Conservation (phyloP, 1,139 yeast genomes). For the Geotrichum aggregatum region DNA sequence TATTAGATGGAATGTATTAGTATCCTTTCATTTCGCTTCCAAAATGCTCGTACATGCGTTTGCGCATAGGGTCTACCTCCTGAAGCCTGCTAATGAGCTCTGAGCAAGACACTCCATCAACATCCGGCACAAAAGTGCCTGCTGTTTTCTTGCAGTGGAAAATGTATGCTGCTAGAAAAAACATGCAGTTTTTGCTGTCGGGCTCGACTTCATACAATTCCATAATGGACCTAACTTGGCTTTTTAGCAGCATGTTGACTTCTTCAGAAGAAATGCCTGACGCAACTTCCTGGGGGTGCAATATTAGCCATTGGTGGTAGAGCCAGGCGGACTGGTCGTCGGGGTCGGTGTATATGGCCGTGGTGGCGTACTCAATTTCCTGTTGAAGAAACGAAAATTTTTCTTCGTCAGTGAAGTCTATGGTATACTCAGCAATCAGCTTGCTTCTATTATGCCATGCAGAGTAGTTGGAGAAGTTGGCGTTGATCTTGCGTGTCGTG, state of each 20-base stretch:
- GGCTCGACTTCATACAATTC: slow-evolving; percentile 42
- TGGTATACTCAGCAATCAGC: slow-evolving; percentile 54
- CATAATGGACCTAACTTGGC: slow-evolving; percentile 34
- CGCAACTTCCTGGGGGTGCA: slow-evolving; percentile 48
- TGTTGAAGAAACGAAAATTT: slow-evolving; percentile 44
- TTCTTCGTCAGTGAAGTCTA: slow-evolving; percentile 22
- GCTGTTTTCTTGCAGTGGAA: slow-evolving; percentile 9
- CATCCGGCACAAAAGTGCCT: slow-evolving; percentile 5
- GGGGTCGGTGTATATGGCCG: slow-evolving; percentile 89
- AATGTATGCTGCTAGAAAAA: slow-evolving; percentile 33
- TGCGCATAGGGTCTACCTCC: slow-evolving; percentile 65
- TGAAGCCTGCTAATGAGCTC: slow-evolving; percentile 45
- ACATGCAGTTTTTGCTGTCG: slow-evolving; percentile 40
- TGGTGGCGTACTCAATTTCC: slow-evolving; percentile 67
- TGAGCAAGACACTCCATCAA: slow-evolving; percentile 23
- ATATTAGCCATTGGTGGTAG: slow-evolving; percentile 76
- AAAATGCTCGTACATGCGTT: slow-evolving; percentile 35
- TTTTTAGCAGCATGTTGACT: slow-evolving; percentile 29
- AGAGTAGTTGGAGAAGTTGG: slow-evolving; percentile 83
- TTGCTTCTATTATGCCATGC: slow-evolving; percentile 93
- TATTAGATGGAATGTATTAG: not conserved
- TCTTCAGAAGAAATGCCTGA: slow-evolving; percentile 29
- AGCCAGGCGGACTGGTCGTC: slow-evolving; percentile 94
- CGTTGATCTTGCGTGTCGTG: slow-evolving; percentile 73
- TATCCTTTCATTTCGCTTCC: not conserved